phyloP scores from a whole-genome alignment of 345 rosid genomes.

The Eucalyptus polyanthemos region DNA sequence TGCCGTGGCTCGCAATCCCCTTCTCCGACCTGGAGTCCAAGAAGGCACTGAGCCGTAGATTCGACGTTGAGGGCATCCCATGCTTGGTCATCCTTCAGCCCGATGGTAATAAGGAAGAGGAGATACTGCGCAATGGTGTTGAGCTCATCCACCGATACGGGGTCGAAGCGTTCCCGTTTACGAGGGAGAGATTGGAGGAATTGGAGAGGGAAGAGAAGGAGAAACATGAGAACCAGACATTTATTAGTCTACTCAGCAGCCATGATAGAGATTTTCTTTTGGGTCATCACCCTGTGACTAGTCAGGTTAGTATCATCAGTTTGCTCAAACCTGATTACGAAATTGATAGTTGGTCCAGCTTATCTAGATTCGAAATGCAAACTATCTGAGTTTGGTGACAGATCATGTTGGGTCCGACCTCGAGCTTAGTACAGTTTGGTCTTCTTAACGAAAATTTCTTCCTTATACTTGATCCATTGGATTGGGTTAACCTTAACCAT shows the following conservation, averaged over 20 bases:
- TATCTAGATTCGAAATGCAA: background rate
- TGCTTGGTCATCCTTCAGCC: conserved; percentile 39
- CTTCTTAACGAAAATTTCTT: background rate
- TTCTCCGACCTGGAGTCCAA: conserved; percentile 44
- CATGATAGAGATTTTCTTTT: conserved; percentile 28
- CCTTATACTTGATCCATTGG: background rate
- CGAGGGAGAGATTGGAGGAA: conserved; percentile 27
- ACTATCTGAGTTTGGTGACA: background rate
- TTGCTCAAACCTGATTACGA: background rate
- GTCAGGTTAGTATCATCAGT: conserved; percentile 15
- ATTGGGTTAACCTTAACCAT: background rate
- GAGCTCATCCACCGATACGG: conserved; percentile 38
- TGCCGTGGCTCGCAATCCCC: conserved; percentile 60
- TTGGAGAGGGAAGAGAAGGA: conserved; percentile 23
- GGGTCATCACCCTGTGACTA: conserved; percentile 6
- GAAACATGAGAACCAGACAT: conserved; percentile 38
- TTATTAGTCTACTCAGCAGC: conserved; percentile 16
- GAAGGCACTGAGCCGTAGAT: conserved; percentile 28
- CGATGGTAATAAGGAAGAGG: conserved; percentile 12
- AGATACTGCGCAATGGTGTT: conserved; percentile 21
- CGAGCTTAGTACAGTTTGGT: background rate
- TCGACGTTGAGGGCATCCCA: conserved; percentile 45
- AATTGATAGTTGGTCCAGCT: background rate
- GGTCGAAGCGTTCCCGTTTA: conserved; percentile 39
- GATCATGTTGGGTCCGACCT: background rate